These are phyloP conservation scores for Phytophthora ohioensis DNA, from an alignment of 352 stramenopile genomes.

Conservation along the genomic window DNA sequence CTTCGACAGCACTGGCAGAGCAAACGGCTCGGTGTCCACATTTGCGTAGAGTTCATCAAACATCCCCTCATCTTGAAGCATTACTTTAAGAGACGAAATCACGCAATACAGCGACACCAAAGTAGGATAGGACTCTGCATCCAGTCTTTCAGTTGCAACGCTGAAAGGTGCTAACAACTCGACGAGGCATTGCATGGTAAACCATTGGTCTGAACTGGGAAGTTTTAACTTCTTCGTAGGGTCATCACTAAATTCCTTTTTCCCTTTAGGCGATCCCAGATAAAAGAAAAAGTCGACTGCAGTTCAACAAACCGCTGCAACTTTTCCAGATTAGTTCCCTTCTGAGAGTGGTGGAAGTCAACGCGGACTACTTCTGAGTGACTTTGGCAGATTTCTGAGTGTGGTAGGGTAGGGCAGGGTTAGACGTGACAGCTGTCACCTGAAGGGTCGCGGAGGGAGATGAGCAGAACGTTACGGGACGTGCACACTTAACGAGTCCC, in stretches of 20 bases:
- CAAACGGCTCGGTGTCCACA: not conserved
- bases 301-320: slow-evolving; percentile 5
- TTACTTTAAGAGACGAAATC: not conserved
- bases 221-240: not conserved
- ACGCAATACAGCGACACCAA: not conserved
- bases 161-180: slow-evolving; percentile 5
- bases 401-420: too few relatives aligned
- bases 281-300: slow-evolving; percentile 1
- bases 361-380: too few relatives aligned
- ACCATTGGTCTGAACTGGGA: not conserved
- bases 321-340: not conserved
- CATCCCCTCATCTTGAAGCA: not conserved
- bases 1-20: not conserved
- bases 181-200: slow-evolving; percentile 5
- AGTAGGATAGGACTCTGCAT: slow-evolving; percentile 6
- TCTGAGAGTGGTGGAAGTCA: not conserved
- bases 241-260: slow-evolving; percentile 3
- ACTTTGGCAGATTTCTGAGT: too few relatives aligned
- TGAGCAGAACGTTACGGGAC: too few relatives aligned
- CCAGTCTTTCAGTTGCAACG: not conserved
- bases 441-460: too few relatives aligned
- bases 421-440: too few relatives aligned
- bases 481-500: too few relatives aligned
- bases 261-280: not conserved
- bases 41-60: not conserved